Base-by-base conservation (phyloP, 2,329 filamentous ascomycete species). In the Rutstroemia sp. region DNA sequence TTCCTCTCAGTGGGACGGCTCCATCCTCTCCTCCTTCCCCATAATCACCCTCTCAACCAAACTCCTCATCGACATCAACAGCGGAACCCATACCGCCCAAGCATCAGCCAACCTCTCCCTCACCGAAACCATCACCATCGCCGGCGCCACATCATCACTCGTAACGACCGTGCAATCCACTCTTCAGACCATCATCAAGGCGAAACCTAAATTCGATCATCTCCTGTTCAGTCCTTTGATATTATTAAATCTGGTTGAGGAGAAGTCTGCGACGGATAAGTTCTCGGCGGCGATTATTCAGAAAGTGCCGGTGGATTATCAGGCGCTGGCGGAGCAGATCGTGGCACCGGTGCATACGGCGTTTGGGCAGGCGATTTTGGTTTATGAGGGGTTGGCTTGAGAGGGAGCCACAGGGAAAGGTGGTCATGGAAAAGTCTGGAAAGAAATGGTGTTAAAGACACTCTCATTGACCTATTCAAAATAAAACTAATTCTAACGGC, bases 321-420 rank as follows among this genome's bases (percentile, higher is more conserved):
- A 59, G 25, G 41, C 19, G 1, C 25, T 56, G 2, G 61, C 61
- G 0, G 44, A 68, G 62, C 53, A 48, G 0, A 48, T 79, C 44
- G 67, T 73, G 3, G 66, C 67, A 34, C 68, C 70, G 10, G 73
- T 79, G 48, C 65, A 71, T 58, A 54, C 57, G 39, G 88, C 85
- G 85, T 90, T 21, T 69, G 68, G 0, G 84, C 83, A 63, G 5
- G 64, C 68, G 0, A 78, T 79, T 61, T 63, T 27, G 34, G 17
- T n/a, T 48, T 61, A 60, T 53, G 42, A 52, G 23, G 42, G 42
- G 42, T 19, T 42, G 39, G 30, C 30, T 34, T 42, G 39, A 42
- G 39, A 42, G 16, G n/a, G 21, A 10, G 16, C 23, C 10, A 14
- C 12, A 16, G 25, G 45, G 27, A 48, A 5, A 17, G 38, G 38